Evolutionary conservation across 352 stramenopile genomes (phyloP), one percentile per base, ranked within the genome.

Genomic region (Peronospora tabacina): DNA sequence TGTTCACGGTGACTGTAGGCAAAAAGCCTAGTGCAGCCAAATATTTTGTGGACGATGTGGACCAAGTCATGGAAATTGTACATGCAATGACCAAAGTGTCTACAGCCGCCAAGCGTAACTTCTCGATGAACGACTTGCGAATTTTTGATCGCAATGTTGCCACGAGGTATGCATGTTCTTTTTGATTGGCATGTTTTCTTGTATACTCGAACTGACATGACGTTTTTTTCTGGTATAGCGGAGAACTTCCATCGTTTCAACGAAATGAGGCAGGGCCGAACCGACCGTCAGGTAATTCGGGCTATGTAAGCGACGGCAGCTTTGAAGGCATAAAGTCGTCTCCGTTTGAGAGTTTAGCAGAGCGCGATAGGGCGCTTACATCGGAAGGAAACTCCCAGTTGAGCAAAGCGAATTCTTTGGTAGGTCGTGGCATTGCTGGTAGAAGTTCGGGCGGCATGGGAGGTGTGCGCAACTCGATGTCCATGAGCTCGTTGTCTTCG

Each of bases 1-100:
- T 83, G 30, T 98, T 98, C 44, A 98, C 96, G 1, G 92, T 95
- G 40, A 98, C 95, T 1, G 95, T 99, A 10, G 97, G 97, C 20
- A 98, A 98, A 65, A 99, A 99, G 57, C 96, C 96, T 9, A 98
- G 87, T 58, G 89, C 90, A 35, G 97, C 97, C 13, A 94, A 96
- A 37, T 97, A 96, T 55, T 99, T 98, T 58, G 74, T 99, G 26
- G 97, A 98, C 58, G 95, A 99, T 61, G 88, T 98, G 13, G 87
- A 97, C 11, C 86, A 98, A 68, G 95, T 98, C 12, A 90, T 95
- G 65, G 94, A 98, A 51, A 71, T 98, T 20, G 55, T 98, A 26
- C 68, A 87, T 32, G 76, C 82, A 6, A 68, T 94, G 52, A 92
- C 82, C 3, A 93, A 91, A 55, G 76, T 94, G 2, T 90, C 79